phyloP scores from a whole-genome alignment of 208 protist species.

The Trypanosomatidae sp. region DNA sequence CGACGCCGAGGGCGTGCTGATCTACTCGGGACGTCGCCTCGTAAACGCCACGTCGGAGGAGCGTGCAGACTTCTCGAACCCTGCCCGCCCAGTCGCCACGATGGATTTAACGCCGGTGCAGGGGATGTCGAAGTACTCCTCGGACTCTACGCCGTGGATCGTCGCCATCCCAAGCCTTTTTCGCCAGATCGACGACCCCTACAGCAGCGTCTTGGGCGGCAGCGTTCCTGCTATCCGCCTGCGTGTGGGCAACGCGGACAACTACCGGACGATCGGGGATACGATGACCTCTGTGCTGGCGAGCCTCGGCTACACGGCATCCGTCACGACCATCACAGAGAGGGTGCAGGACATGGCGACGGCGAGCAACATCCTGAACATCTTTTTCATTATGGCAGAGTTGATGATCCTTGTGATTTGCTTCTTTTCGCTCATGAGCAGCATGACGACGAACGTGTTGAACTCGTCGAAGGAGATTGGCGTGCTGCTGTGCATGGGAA shows the following conservation, averaged over 20 bases:
- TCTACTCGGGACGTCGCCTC: not conserved
- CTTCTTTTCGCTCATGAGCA: conserved; percentile 94
- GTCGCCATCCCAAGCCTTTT: conserved; percentile 15
- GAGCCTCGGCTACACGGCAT: not conserved
- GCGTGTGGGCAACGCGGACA: too few relatives aligned
- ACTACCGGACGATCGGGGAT: not conserved
- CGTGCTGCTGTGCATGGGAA: conserved; percentile 91
- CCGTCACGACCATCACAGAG: conserved; percentile 13
- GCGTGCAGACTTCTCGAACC: not conserved
- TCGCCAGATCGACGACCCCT: conserved; percentile 3
- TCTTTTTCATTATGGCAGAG: conserved; percentile 92
- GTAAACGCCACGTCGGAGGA: not conserved
- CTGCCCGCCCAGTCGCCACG: conserved; percentile 18
- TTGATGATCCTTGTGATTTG: conserved; percentile 92
- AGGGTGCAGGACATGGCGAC: conserved; percentile 24
- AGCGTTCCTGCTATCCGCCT: not conserved
- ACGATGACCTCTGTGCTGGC: conserved; percentile 4
- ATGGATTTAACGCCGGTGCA: conserved; percentile 22
- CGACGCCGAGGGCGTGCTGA: conserved; percentile 5
- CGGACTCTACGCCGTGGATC: not conserved
- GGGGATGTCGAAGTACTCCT: conserved; percentile 27
- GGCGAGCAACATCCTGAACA: conserved; percentile 70
- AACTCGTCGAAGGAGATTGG: conserved; percentile 96
- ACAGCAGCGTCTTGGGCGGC: conserved; percentile 20
- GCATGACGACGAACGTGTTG: conserved; percentile 91